Percentiles rank a stretch among this genome's conserved stretches.
Evolutionary conservation across 805 yeast species (phyloP).

Genomic region (Saccharomycopsis synnaedendra): DNA sequence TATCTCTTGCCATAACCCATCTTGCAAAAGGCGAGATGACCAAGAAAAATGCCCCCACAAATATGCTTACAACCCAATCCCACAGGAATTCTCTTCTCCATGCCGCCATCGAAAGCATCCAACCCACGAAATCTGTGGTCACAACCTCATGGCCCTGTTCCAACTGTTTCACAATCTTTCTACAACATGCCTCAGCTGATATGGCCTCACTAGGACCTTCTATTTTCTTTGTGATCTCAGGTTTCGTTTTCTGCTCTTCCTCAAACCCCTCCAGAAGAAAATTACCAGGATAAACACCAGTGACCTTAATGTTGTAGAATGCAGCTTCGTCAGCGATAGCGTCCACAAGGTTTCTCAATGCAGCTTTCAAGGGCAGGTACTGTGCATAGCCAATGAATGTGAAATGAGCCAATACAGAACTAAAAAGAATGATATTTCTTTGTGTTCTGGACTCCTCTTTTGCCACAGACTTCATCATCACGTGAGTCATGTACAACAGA

Average conservation of each 20-base stretch:
- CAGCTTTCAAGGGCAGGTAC: conserved; percentile 84
- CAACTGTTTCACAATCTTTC: conserved; percentile 42
- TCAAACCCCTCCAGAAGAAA: conserved; percentile 80
- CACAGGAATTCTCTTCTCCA: conserved; percentile 63
- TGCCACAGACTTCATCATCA: conserved; percentile 30
- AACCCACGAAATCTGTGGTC: conserved; percentile 77
- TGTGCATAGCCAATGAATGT: conserved; percentile 88
- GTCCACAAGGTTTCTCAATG: conserved; percentile 64
- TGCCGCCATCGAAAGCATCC: conserved; percentile 58
- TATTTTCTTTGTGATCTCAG: conserved; percentile 65
- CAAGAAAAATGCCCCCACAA: conserved; percentile 36
- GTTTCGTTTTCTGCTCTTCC: conserved; percentile 77
- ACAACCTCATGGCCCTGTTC: conserved; percentile 59
- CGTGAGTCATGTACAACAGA: conserved; percentile 61
- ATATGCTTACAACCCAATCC: conserved; percentile 39
- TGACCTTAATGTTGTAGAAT: conserved; percentile 56
- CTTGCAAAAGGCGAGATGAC: conserved; percentile 52
- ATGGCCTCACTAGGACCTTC: conserved; percentile 81
- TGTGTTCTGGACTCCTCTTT: conserved; percentile 15
- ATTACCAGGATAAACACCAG: conserved; percentile 80
- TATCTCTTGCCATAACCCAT: conserved; percentile 20
- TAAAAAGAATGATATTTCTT: conserved; percentile 50
- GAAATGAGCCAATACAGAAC: conserved; percentile 73
- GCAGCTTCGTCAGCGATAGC: conserved; percentile 71
- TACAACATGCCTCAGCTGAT: conserved; percentile 54